Base-by-base conservation (phyloP, 2,329 filamentous ascomycete genomes). In the Sphaerostilbella broomeana region DNA sequence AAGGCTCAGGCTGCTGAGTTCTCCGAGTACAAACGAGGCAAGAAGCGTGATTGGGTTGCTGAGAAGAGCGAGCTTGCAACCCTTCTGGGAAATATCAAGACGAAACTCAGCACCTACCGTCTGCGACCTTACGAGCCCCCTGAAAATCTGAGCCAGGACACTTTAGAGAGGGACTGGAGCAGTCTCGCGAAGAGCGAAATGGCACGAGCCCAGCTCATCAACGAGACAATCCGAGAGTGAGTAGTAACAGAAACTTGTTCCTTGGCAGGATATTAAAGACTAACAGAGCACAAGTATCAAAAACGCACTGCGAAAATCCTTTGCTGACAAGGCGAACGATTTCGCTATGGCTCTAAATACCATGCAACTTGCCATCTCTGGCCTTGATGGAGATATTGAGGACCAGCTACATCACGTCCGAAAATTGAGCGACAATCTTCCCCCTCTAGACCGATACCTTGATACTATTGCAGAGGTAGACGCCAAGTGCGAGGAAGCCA, bases 291-390 rank as follows among this genome's bases (percentile, higher is more conserved):
- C 16, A 45, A 84, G 80, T 60, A 97, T 98, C 73, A 98, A 98
- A 62, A 95, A 98, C 59, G 82, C 81, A 9, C 77, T 98, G 20
- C 84, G 92, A 34, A 86, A 82, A 55, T 87, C 85, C 1, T 98
- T 98, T 61, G 92, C 92, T 12, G 89, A 97, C 66, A 97, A 95
- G 67, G 92, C 92, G 46, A 98, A 98, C 57, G 90, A 97, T 63
- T 95, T 98, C 65, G 92, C 92, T 7, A 73, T 95, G 51, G 89
- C 92, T 4, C 75, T 98, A 44, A 95, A 95, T 62, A 95, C 92
- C 0, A 82, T 98, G 63, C 89, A 94, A 50, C 71, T 94, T 43
- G 90, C 90, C 49, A 92, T 98, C 47, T 95, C 90, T 2, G 90
- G 89, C n/a, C 75, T 98, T 3, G 92, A 98, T 64, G 92, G 92